phyloP scores from a whole-genome alignment of 2,329 filamentous ascomycete genomes.

The Ophiostoma tasmaniense region DNA sequence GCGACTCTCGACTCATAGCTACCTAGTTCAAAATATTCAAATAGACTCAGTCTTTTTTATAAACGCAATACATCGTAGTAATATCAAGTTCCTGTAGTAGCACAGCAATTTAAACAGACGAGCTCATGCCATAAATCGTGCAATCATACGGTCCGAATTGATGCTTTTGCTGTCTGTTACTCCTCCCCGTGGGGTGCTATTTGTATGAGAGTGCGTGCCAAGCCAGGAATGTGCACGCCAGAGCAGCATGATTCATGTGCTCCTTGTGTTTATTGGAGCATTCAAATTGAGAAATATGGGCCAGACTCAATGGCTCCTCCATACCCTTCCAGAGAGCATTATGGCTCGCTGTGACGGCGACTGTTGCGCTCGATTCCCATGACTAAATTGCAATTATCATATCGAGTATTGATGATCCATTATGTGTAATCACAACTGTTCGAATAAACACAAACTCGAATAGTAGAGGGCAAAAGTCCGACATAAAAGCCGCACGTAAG shows the following conservation, averaged over 20 bases:
- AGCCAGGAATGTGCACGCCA: not conserved
- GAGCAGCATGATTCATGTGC: not conserved
- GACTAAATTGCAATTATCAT: not conserved
- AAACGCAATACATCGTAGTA: not conserved
- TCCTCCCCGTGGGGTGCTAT: not conserved
- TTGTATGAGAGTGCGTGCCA: not conserved
- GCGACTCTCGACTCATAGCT: not conserved
- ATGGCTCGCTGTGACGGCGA: not conserved
- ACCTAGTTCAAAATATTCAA: not conserved
- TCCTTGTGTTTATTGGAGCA: not conserved
- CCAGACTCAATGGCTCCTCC: not conserved
- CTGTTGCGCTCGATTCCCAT: not conserved
- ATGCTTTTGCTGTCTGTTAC: not conserved
- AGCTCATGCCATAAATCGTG: not conserved
- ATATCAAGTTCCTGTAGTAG: not conserved
- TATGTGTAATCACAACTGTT: not conserved
- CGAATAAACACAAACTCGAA: too few species aligned
- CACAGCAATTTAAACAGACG: not conserved
- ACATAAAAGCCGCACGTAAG: not conserved
- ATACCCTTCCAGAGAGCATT: not conserved
- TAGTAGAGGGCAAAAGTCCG: not conserved
- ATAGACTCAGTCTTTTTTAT: not conserved
- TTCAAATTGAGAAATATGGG: not conserved
- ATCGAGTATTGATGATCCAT: too few species aligned
- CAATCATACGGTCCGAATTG: not conserved